A percentile compares a stretch with the other conserved stretches of the same genome.
These are phyloP conservation scores for bread wheat (Triticum aestivum) DNA, from an alignment of 176 grass and related monocot genomes.

Conservation along the genomic window IWGSC_CS_RefSeq_v2.1 NC_057798.1:677438887-677439386, in stretches of 20 bases:
- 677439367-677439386: slow-evolving; percentile 91
- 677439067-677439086: slow-evolving; percentile 31
- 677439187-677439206: slow-evolving; percentile 80
- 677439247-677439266: slow-evolving; percentile 22
- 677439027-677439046: slow-evolving; percentile 43
- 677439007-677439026: slow-evolving; percentile 66
- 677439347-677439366: slow-evolving; percentile 99
- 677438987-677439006: slow-evolving; percentile 80
- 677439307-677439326: slow-evolving; percentile 34
- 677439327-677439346: slow-evolving; percentile 87
- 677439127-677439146: slow-evolving; percentile 86
- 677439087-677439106: slow-evolving; percentile 65
- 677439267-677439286: slow-evolving; percentile 5
- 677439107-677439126: slow-evolving; percentile 74
- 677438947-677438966: slow-evolving; percentile 85
- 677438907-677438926: slow-evolving; percentile 85
- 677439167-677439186: slow-evolving; percentile 77
- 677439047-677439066: slow-evolving; percentile 44
- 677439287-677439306: neutral
- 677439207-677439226: slow-evolving; percentile 81
- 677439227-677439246: slow-evolving; percentile 79
- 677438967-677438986: slow-evolving; percentile 58
- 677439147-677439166: slow-evolving; percentile 95
- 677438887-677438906: slow-evolving; percentile 76
- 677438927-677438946: slow-evolving; percentile 93